Evolutionary conservation across 306 rosid genomes (phyloP).

Genomic region (Myrica gale): DNA sequence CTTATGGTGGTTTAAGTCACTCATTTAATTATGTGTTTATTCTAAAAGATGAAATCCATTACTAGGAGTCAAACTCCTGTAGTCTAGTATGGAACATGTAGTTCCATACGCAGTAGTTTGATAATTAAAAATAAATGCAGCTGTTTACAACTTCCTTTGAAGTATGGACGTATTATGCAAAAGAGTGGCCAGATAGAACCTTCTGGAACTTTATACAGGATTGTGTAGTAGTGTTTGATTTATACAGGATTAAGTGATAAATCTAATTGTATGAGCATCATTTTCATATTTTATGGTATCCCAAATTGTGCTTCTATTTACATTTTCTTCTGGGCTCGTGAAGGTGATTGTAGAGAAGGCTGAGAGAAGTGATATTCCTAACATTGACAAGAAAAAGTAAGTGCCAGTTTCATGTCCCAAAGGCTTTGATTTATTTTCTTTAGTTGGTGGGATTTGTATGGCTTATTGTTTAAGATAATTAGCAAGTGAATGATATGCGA

Average conservation of each 20-base stretch:
- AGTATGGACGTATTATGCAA: neutral
- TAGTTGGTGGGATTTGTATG: conserved; percentile 3
- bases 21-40: neutral
- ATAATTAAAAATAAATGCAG: neutral
- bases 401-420: conserved; percentile 27
- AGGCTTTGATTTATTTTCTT: too few relatives aligned
- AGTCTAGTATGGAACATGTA: neutral
- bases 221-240: neutral
- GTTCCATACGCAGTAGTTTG: neutral
- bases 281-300: neutral
- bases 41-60: neutral
- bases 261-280: neutral
- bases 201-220: neutral
- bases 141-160: neutral
- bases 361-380: conserved; percentile 27
- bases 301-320: conserved; percentile 7
- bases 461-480: neutral
- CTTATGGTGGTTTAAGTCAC: neutral
- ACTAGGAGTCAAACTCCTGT: neutral
- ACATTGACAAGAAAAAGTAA: conserved; percentile 26
- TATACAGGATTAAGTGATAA: neutral
- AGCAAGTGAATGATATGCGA: neutral
- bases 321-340: conserved; percentile 11
- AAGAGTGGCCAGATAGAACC: neutral
- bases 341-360: conserved; percentile 32